Base-by-base conservation (phyloP, 352 stramenopile genomes). In the Globisporangium viniferum region DNA sequence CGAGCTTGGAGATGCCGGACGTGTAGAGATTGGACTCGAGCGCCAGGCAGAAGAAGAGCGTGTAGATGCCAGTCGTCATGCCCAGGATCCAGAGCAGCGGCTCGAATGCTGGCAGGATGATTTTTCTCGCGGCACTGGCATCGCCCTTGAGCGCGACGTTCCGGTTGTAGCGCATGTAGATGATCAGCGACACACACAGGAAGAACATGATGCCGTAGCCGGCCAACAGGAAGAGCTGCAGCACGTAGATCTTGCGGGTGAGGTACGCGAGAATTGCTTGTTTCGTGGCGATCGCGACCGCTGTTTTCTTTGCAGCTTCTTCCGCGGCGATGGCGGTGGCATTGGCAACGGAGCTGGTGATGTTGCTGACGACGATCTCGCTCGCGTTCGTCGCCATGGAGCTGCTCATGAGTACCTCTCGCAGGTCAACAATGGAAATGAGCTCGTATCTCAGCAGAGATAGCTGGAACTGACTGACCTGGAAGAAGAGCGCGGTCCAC, bases 31-130 rank as follows among this genome's bases (percentile, higher is more conserved):
- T 54, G 22, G 67, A 31, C 15, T 64, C 48, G 8, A 89, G 56
- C 39, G 74, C 71, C 12, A 87, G 66, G 48, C 57, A 71, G 54
- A 79, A 79, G 70, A 79, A 82, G 58, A 75, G 2, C 10, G 62
- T 62, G n/a, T 72, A 81, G 3, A 59, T 53, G 0, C 59, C 76
- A 0, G 78, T 83, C 15, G 72, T 56, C 8, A 78, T 27, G 2
- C 57, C 68, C 46, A 83, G 63, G n/a, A 80, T 70, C 71, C 80
- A 86, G 14, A 95, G 62, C 20, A 93, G 62, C 27, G 86, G 83
- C 68, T 93, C 81, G 51, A 92, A 95, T 0, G 86, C 77, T 2
- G 87, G 87, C 2, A 94, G 56, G 10, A 94, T 77, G 39, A 92
- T 76, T 67, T 84, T 82, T 56, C 72, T 83, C 79, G 29, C 73